Conservation (phyloP, 148 eudicot species). For the Camellia lanceoleosa region DNA sequence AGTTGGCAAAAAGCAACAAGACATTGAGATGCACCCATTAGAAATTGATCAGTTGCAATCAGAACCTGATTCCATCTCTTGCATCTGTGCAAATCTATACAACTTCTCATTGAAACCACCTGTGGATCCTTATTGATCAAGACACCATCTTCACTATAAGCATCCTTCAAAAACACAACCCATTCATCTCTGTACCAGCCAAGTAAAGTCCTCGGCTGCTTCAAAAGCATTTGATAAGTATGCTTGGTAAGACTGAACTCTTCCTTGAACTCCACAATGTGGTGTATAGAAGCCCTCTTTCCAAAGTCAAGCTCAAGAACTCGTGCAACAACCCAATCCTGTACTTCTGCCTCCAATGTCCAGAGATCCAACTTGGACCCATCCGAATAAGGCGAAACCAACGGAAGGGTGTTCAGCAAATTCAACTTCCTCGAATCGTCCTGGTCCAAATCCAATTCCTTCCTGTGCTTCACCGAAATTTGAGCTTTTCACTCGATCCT, state of each 20-base stretch:
- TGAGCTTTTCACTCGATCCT: constrained; percentile 69
- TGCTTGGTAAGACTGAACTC: constrained; percentile 95
- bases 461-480: constrained; percentile 69
- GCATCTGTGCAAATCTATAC: constrained; percentile 60
- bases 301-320: constrained; percentile 93
- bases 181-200: constrained; percentile 99
- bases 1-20: not conserved
- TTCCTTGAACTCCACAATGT: constrained; percentile 96
- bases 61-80: constrained; percentile 33
- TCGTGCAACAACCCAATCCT: constrained; percentile 86
- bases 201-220: constrained; percentile 81
- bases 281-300: constrained; percentile 95
- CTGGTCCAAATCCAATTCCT: constrained; percentile 58
- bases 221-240: constrained; percentile 84
- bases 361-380: constrained; percentile 73
- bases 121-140: constrained; percentile 78
- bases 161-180: constrained; percentile 80
- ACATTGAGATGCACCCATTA: not conserved
- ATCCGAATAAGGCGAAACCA: constrained; percentile 93
- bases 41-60: not conserved
- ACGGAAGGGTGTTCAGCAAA: constrained; percentile 77
- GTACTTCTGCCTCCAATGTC: constrained; percentile 87
- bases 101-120: constrained; percentile 64
- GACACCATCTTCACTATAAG: constrained; percentile 66
- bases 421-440: constrained; percentile 60